Conservation (phyloP, 1,139 yeast genomes). For the Taphrina sp. region DNA sequence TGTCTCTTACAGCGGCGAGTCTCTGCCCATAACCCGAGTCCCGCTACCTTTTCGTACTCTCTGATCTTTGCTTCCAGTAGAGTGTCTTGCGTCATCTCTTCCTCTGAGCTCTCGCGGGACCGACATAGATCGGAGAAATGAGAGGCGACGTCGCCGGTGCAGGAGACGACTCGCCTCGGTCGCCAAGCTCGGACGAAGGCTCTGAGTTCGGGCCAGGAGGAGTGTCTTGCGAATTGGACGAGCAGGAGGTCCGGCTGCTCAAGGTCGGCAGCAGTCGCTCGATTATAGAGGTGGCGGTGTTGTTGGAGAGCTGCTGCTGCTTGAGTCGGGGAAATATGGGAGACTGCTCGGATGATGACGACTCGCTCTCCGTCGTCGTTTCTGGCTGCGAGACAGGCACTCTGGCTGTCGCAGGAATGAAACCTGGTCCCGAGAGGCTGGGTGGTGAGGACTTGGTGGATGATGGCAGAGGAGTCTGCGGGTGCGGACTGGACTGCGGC, state of each 20-base stretch:
- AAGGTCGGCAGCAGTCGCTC: conserved; percentile 11
- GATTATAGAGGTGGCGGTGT: not conserved
- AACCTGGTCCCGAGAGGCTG: conserved; percentile 41
- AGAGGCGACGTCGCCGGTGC: conserved; percentile 31
- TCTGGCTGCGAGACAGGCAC: conserved; percentile 15
- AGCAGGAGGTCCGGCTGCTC: conserved; percentile 19
- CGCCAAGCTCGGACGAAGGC: conserved; percentile 28
- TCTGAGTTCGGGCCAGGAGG: conserved; percentile 36
- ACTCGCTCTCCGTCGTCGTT: conserved; percentile 7
- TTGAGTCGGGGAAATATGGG: not conserved
- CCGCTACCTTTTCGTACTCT: too few species aligned
- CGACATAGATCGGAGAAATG: too few species aligned
- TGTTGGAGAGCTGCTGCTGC: not conserved
- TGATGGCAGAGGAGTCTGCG: conserved; percentile 9
- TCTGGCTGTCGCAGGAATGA: conserved; percentile 41
- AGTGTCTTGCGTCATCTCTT: too few species aligned
- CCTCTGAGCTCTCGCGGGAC: too few species aligned
- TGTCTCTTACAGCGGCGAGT: too few species aligned
- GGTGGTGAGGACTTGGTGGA: conserved; percentile 36
- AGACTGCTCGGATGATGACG: conserved; percentile 21
- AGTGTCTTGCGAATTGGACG: conserved; percentile 37
- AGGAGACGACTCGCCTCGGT: conserved; percentile 36
- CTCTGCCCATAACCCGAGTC: too few species aligned
- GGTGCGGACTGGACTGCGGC: too few species aligned
- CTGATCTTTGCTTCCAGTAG: too few species aligned